These are phyloP conservation scores for Nannizziopsis barbatae DNA, from an alignment of 2,329 filamentous ascomycete species.

Conservation along the genomic window DNA sequence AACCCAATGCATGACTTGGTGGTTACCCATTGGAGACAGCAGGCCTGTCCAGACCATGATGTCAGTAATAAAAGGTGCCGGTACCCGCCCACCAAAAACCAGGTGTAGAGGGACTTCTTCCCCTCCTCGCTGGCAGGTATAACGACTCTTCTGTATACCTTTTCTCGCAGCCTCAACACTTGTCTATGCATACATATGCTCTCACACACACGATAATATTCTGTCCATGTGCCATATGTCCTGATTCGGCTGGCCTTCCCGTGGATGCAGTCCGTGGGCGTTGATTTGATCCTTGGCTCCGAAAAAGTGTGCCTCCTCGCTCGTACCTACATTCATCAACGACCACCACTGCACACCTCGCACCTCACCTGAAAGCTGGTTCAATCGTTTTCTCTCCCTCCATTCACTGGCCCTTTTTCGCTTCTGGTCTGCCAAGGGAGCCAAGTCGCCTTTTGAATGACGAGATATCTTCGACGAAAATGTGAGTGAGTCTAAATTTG, in stretches of 20 bases:
- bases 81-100: background rate
- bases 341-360: too few relatives aligned
- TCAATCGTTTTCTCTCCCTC: too few relatives aligned
- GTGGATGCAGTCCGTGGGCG: background rate
- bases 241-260: background rate
- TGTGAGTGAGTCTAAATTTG: background rate
- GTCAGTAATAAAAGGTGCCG: too few relatives aligned
- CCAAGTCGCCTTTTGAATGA: background rate
- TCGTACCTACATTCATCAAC: background rate
- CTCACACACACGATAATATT: background rate
- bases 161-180: background rate
- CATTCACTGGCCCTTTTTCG: background rate
- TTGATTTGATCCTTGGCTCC: background rate
- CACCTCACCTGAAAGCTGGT: too few relatives aligned
- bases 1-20: background rate
- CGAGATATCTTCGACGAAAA: background rate
- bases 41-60: background rate
- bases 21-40: background rate
- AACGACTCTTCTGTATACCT: too few relatives aligned
- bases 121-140: background rate
- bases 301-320: too few relatives aligned
- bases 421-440: background rate
- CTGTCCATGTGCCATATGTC: constrained; percentile 5
- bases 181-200: background rate
- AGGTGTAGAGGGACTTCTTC: background rate